Base-by-base conservation (phyloP, 176 grass and related monocot species). In the Carex kokanica region DNA sequence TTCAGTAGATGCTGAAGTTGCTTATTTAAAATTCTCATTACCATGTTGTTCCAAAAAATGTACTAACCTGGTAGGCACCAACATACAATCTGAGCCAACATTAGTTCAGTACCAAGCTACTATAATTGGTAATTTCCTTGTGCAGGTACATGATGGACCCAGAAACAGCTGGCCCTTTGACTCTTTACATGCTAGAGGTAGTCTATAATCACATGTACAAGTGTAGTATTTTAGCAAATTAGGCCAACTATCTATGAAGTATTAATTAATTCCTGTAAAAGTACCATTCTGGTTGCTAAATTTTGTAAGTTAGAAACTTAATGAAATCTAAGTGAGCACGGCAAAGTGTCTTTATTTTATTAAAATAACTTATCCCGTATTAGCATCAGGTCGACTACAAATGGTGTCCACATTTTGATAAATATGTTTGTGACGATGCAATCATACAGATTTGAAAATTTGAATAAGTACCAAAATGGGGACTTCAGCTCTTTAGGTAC, bases 131-230 rank as follows among this genome's bases (percentile, higher is more conserved):
- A 17, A 45, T 25, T 61, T 89, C 8, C 23, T 80, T 91, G 63
- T 91, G 79, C 79, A 98, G 95, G 95, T 98, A 93, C 87, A 90
- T 98, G 93, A 91, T 93, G 91, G 96, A 98, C 25, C 84, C 89
- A 36, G 88, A 91, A 25, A 89, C 89, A 69, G 96, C 96, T 89
- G 89, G 90, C 69, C 89, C 96, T 36, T 89, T 98, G 72, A 90
- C 93, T 89, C 93, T 95, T 84, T 98, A 95, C 87, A 95, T 98
- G 96, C 89, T 98, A 74, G 95, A 98, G 95, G 95, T 98, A 60
- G 40, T 84, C 21, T 54, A 32, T 25, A 31, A 77, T 77, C 24
- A 25, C 73, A 56, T 78, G 73, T 55, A 31, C 6, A 78, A 78
- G 49, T 78, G 14, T 15, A 53, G 12, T 53, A 55, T 52, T 27